Percentiles rank a stretch among this genome's conserved stretches.
Conservation (phyloP, 1,284 basidiomycete species). For the Pseudozyma sp. region DNA sequence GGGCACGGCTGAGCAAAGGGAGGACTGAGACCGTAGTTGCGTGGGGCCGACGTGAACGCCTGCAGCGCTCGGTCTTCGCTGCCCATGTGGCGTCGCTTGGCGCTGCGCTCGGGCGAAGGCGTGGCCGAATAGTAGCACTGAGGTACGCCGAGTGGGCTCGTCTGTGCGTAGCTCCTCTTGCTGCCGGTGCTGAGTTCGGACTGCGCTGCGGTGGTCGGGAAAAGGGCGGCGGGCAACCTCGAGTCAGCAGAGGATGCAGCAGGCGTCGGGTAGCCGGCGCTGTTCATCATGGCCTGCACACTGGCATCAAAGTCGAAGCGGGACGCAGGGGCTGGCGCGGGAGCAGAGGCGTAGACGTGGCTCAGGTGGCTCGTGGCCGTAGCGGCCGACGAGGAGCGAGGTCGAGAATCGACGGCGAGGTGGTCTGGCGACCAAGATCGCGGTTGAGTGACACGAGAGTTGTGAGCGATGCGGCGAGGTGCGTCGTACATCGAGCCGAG, state of each 20-base stretch:
- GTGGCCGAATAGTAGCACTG: constrained; percentile 26
- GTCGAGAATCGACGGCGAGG: constrained; percentile 24
- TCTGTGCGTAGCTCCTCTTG: constrained; percentile 39
- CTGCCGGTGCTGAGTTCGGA: constrained; percentile 14
- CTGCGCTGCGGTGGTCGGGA: constrained; percentile 5
- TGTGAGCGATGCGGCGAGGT: constrained; percentile 48
- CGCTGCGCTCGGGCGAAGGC: constrained; percentile 37
- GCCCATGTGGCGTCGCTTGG: constrained; percentile 34
- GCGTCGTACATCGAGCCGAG: constrained; percentile 30
- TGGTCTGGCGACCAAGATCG: constrained; percentile 47
- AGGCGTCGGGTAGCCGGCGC: constrained; percentile 34
- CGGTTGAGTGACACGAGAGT: constrained; percentile 37
- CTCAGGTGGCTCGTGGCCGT: constrained; percentile 37
- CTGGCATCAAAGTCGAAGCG: constrained; percentile 31
- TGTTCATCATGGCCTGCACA: constrained; percentile 34
- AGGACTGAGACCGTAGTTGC: constrained; percentile 45
- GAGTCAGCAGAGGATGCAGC: constrained; percentile 30
- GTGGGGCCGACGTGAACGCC: constrained; percentile 18
- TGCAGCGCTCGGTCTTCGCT: constrained; percentile 23
- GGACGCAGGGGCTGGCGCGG: constrained; percentile 14
- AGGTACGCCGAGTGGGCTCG: constrained; percentile 29
- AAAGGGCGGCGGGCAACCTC: constrained; percentile 8
- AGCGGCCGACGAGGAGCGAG: constrained; percentile 32
- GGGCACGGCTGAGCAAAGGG: constrained; percentile 48
- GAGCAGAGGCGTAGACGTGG: constrained; percentile 36